Evolutionary conservation across 169 alveolate species (phyloP).

Genomic region (Neospora caninum): DNA sequence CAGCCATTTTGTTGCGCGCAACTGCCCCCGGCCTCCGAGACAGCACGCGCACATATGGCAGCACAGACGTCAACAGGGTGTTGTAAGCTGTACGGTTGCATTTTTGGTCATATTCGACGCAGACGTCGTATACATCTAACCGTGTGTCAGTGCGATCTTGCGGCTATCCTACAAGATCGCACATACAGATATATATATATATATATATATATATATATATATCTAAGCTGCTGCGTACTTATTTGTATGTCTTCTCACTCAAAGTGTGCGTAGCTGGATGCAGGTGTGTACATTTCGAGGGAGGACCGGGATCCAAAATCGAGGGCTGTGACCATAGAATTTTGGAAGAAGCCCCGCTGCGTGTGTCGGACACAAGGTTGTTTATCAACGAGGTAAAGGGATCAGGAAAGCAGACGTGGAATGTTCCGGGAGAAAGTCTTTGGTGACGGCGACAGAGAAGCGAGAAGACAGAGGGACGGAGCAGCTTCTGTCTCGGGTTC

Average conservation of each 20-base stretch:
- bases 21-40: too few species aligned
- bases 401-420: too few species aligned
- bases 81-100: too few species aligned
- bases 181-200: background rate
- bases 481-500: too few species aligned
- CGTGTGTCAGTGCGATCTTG: background rate
- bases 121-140: too few species aligned
- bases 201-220: background rate
- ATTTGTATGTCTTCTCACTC: background rate
- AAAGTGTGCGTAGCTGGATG: background rate
- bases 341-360: background rate
- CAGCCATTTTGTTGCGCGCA: too few species aligned
- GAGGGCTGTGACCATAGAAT: background rate
- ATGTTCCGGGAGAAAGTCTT: background rate
- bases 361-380: background rate
- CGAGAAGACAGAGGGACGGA: too few species aligned
- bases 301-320: background rate
- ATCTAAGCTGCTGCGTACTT: background rate
- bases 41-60: too few species aligned
- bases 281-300: background rate
- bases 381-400: background rate
- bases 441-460: too few species aligned
- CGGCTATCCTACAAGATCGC: background rate
- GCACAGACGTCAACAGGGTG: too few species aligned
- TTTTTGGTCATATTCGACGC: too few species aligned